Evolutionary conservation across 768 basidiomycete genomes (phyloP).

Genomic region (Grammothele lineata): DNA sequence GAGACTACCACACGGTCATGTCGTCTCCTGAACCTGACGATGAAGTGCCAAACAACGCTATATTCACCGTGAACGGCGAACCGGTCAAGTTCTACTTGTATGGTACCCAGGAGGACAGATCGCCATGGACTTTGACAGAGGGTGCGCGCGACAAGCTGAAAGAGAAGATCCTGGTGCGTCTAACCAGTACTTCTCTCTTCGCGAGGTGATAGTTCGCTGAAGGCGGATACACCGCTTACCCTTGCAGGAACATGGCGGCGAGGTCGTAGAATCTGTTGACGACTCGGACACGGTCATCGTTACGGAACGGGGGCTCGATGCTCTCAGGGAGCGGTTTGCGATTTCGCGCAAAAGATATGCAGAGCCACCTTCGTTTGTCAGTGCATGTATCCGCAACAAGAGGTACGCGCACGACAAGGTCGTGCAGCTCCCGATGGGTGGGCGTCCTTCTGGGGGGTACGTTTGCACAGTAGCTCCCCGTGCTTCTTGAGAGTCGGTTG

Average conservation of each 20-base stretch:
- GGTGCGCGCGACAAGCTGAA: not conserved
- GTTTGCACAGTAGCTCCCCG: not conserved
- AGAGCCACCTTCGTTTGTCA: conserved; percentile 8
- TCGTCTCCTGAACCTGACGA: too few species aligned
- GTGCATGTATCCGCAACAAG: conserved; percentile 7
- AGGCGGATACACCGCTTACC: not conserved
- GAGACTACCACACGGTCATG: too few species aligned
- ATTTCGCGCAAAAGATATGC: conserved; percentile 7
- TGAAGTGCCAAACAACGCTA: too few species aligned
- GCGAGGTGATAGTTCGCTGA: too few species aligned
- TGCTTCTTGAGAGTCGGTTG: not conserved
- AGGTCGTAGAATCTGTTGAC: not conserved
- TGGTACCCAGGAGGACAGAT: conserved; percentile 8
- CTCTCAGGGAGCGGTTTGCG: conserved; percentile 1
- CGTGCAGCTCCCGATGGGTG: conserved; percentile 15
- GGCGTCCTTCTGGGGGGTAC: not conserved
- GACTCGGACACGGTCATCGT: conserved; percentile 16
- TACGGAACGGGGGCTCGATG: not conserved
- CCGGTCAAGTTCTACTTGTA: conserved; percentile 10
- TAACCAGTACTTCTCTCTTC: not conserved
- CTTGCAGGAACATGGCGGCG: conserved; percentile 12
- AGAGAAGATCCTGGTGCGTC: conserved; percentile 1
- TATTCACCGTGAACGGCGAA: not conserved
- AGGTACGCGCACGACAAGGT: conserved; percentile 16
- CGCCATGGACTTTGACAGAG: not conserved